Percentiles rank a stretch among this genome's conserved stretches.
phyloP scores from a whole-genome alignment of 345 rosid species.

The Syzygium aromaticum region DNA sequence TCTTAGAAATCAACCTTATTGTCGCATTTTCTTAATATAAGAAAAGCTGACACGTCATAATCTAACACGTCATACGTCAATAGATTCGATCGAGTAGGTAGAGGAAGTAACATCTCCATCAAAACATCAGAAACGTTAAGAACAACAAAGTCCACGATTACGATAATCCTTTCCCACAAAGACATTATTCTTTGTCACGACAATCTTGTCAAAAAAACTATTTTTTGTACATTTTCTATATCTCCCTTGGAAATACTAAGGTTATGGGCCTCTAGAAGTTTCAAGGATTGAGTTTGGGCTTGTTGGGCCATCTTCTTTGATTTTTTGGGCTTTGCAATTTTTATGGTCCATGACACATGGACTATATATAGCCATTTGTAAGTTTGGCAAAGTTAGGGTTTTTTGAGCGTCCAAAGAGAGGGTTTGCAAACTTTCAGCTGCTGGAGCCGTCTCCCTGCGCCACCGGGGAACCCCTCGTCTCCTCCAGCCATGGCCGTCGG shows the following conservation, averaged over 20 bases:
- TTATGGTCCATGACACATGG: neutral
- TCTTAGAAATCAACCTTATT: no score
- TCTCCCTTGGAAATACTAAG: neutral
- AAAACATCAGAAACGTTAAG: no score
- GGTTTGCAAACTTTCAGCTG: neutral
- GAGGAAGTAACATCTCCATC: no score
- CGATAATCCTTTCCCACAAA: no score
- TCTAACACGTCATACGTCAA: no score
- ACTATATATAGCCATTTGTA: neutral
- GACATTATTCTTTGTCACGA: no score
- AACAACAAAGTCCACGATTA: no score
- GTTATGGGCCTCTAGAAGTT: neutral
- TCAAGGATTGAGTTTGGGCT: neutral
- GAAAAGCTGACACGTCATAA: no score
- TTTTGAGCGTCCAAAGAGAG: neutral
- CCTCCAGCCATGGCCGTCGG: constrained; percentile 32
- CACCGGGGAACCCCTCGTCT: neutral
- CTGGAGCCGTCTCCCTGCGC: constrained; percentile 3
- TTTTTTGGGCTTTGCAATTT: neutral
- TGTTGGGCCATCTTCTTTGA: neutral
- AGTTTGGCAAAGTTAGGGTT: constrained; percentile 7
- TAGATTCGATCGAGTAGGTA: no score
- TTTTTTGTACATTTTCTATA: neutral
- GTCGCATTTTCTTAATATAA: no score
- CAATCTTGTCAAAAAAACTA: no score